Conservation (phyloP, 2,329 filamentous ascomycete genomes). For the Arthrobotrys pseudoclavata region DNA sequence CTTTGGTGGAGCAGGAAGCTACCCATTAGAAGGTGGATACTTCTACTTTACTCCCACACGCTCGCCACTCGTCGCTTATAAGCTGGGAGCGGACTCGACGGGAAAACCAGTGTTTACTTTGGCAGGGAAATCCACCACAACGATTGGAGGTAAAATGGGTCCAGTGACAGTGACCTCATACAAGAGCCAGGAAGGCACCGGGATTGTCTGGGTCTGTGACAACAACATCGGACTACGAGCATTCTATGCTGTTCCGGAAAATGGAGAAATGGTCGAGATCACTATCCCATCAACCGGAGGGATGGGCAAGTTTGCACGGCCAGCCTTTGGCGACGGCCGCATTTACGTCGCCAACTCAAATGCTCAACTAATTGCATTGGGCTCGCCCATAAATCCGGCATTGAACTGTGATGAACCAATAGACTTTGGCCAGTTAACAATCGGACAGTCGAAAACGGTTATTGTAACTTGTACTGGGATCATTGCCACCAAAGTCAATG, state of each 20-base stretch:
- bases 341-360: constrained; percentile 65
- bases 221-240: constrained; percentile 66
- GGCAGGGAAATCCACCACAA: constrained; percentile 38
- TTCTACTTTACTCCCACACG: constrained; percentile 66
- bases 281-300: constrained; percentile 66
- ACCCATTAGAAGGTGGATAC: constrained; percentile 68
- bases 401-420: constrained; percentile 67
- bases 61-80: constrained; percentile 64
- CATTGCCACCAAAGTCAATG: constrained; percentile 66
- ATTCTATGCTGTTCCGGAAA: constrained; percentile 67
- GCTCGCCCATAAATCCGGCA: constrained; percentile 67
- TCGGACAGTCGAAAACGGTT: constrained; percentile 64
- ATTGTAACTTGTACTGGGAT: constrained; percentile 66
- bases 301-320: constrained; percentile 66
- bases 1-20: constrained; percentile 64
- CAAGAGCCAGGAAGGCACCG: constrained; percentile 66
- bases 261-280: constrained; percentile 65
- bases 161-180: constrained; percentile 65
- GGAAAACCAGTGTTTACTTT: constrained; percentile 65
- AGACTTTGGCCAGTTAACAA: constrained; percentile 66
- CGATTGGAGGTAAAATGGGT: constrained; percentile 36
- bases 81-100: constrained; percentile 64
- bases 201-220: constrained; percentile 67
- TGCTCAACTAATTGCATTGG: constrained; percentile 65
- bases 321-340: constrained; percentile 67